Evolutionary conservation across 108 stramenopile species (phyloP).

Genomic region (Chaetoceros muelleri): DNA sequence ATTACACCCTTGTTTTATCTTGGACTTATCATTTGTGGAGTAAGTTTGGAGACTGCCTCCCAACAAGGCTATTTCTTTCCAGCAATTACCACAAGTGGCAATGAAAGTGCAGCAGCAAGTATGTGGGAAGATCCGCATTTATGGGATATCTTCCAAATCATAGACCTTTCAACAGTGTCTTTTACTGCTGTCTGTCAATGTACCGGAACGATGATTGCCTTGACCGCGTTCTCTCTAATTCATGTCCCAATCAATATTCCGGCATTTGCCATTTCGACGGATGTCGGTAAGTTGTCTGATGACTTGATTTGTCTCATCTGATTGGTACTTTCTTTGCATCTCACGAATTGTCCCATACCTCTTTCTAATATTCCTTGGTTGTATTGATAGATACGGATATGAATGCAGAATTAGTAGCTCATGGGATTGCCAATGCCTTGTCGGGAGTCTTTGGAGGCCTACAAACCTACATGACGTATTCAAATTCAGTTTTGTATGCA

Average conservation of each 20-base stretch:
- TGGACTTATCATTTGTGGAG: constrained; percentile 12
- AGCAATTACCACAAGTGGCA: constrained; percentile 9
- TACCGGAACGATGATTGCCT: constrained; percentile 48
- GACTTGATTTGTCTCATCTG: too few species aligned
- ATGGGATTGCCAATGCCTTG: constrained; percentile 62
- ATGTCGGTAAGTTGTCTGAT: constrained; percentile 17
- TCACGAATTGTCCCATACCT: not conserved
- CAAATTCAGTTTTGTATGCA: constrained; percentile 48
- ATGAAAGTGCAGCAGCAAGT: constrained; percentile 3
- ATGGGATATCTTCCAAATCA: constrained; percentile 31
- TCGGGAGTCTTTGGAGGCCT: constrained; percentile 53
- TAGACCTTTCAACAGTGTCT: constrained; percentile 31
- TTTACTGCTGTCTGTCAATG: constrained; percentile 44
- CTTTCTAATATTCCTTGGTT: constrained; percentile 1
- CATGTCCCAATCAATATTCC: constrained; percentile 86
- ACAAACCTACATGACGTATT: constrained; percentile 72
- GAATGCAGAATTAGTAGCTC: constrained; percentile 69
- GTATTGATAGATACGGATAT: constrained; percentile 39
- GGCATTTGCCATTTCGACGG: constrained; percentile 58
- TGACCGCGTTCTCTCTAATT: constrained; percentile 59
- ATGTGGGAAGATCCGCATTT: constrained; percentile 19
- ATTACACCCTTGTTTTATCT: constrained; percentile 75
- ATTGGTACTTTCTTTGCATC: too few species aligned
- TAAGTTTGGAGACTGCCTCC: constrained; percentile 23
- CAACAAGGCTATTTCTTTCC: constrained; percentile 63